Base-by-base conservation (phyloP, 2,329 filamentous ascomycete species). In the Penicillium sp. region DNA sequence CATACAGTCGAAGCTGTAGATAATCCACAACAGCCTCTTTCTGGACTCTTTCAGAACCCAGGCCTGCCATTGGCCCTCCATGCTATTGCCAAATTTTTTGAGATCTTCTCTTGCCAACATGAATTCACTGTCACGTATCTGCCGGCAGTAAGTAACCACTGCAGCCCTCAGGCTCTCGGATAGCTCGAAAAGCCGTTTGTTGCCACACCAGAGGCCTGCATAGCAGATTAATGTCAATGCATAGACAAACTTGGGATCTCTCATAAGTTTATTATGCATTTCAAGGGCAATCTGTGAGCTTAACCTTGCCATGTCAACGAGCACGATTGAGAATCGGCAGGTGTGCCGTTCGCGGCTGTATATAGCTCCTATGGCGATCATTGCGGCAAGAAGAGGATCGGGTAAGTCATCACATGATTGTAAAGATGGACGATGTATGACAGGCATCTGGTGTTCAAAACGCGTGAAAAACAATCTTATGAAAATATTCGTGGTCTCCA, bases 21-120 rank as follows among this genome's bases (percentile, higher is more conserved):
- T 55, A 13, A 50, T 29, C 53, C 53, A 55, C 19, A 43, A 22
- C 2, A 55, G 53, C 31, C 53, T 55, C 22, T 50, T 55, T 24
- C 31, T 44, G 10, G 37, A 44, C 29, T 55, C 53, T 16, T 44
- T 50, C 27, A 27, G 7, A 11, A 50, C 39, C 53, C 53, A 55
- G 16, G 19, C 31, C 13, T 50, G 19, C 53, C 53, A 55, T n/a
- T 29, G 37, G 4, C 31, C 47, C 26, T 55, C 53, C 3, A 43
- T 2, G 26, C 29, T 50, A 26, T n/a, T 29, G 14, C 24, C 10
- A 26, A 39, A 27, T 37, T 9, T 33, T 2, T 47, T 54, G 51
- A 29, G 14, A 16, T 54, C 46, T 21, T 39, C 47, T 22, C 37
- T 42, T 42, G 37, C 37, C n/a, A 42, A 13, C 1, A 11, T 42